Percentiles rank a stretch among this genome's conserved stretches.
Conservation (phyloP, 148 eudicot species). For the Camellia sinensis region DNA sequence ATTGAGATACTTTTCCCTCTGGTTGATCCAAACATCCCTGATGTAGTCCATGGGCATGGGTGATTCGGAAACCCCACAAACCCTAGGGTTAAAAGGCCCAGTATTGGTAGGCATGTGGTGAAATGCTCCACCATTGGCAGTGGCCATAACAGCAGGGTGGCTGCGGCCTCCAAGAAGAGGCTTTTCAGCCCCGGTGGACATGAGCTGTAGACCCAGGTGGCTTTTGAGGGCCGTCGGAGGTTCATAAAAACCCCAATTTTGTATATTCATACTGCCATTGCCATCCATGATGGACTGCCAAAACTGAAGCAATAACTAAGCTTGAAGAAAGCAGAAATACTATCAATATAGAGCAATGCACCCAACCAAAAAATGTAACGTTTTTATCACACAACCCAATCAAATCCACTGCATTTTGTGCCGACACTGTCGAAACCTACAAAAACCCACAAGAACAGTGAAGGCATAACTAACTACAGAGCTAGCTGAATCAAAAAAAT, state of each 20-base stretch:
- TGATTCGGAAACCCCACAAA: conserved; percentile 12
- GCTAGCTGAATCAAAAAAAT: background rate
- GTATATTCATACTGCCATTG: conserved; percentile 14
- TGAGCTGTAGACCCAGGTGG: conserved; percentile 22
- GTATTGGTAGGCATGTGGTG: conserved; percentile 9
- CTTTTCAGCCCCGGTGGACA: conserved; percentile 15
- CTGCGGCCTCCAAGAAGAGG: conserved; percentile 1
- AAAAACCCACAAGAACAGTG: background rate
- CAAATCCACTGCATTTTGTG: background rate
- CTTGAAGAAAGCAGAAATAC: background rate
- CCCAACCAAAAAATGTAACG: background rate
- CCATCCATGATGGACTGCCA: conserved; percentile 8
- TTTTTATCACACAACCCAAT: background rate
- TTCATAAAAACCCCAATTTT: conserved; percentile 21
- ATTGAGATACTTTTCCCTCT: conserved; percentile 8
- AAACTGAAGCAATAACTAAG: background rate
- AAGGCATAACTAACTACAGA: background rate
- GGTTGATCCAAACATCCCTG: conserved; percentile 20
- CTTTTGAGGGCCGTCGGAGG: background rate
- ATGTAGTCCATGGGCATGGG: conserved; percentile 16
- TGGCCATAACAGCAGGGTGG: conserved; percentile 12
- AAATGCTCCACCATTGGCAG: conserved; percentile 5
- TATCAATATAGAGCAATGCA: background rate
- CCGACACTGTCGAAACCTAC: background rate
- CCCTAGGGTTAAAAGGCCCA: conserved; percentile 5